These are phyloP conservation scores for Coccomyxa sp. DNA, from an alignment of 139 green algal genomes.

Conservation along the genomic window DNA sequence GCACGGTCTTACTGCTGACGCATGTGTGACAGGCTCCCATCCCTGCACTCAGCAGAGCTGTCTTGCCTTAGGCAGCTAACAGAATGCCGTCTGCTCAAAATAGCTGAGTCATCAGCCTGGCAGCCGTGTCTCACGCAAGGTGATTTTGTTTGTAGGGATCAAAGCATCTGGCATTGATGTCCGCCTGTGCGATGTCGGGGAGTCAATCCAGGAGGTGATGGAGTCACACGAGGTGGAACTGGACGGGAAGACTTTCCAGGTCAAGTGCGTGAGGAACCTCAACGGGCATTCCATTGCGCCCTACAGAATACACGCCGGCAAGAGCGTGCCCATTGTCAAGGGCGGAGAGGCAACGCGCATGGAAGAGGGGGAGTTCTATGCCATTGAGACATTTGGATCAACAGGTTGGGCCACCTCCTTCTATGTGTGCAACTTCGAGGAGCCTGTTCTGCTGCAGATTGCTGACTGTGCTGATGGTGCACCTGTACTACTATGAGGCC, in stretches of 20 bases:
- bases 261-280: slow-evolving; percentile 88
- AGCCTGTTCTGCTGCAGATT: too few species aligned
- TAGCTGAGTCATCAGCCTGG: too few species aligned
- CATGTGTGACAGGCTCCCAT: too few species aligned
- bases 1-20: too few species aligned
- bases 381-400: slow-evolving; percentile 98
- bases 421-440: background rate
- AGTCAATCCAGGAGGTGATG: slow-evolving; percentile 90
- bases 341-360: slow-evolving; percentile 88
- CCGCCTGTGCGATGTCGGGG: slow-evolving; percentile 93
- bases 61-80: too few species aligned
- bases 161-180: slow-evolving; percentile 90
- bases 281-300: slow-evolving; percentile 96
- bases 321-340: slow-evolving; percentile 83
- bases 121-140: too few species aligned
- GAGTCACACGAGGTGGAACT: slow-evolving; percentile 96
- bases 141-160: slow-evolving; percentile 52
- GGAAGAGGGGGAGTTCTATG: slow-evolving; percentile 99
- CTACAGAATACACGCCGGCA: slow-evolving; percentile 95
- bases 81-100: too few species aligned
- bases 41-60: too few species aligned
- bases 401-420: slow-evolving; percentile 44
- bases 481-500: too few species aligned
- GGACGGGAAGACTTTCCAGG: slow-evolving; percentile 84
- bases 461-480: too few species aligned